Evolutionary conservation across 176 grass and related monocot species (phyloP).

Genomic region (Raddia guianensis): DNA sequence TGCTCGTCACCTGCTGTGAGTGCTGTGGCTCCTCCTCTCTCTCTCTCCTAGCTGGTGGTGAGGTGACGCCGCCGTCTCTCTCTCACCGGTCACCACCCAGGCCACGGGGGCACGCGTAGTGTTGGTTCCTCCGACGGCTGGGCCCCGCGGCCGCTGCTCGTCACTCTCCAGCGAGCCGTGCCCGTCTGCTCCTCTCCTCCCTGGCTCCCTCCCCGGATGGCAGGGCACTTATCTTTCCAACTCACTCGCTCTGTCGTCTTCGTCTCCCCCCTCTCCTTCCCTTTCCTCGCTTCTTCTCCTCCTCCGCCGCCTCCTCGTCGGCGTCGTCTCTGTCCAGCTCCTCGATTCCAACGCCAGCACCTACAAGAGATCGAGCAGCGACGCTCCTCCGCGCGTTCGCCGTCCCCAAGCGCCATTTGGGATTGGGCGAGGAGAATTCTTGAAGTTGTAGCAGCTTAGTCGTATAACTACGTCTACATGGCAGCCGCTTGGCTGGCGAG

Average conservation of each 20-base stretch:
- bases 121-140: neutral
- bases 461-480: neutral
- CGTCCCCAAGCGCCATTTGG: neutral
- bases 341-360: conserved; percentile 20
- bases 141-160: neutral
- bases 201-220: too few species aligned
- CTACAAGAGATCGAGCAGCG: neutral
- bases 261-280: too few species aligned
- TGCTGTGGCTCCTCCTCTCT: neutral
- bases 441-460: too few species aligned
- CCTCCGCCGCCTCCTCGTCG: neutral
- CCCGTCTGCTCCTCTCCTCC: conserved; percentile 34
- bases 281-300: neutral
- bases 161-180: conserved; percentile 40
- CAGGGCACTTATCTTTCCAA: conserved; percentile 48
- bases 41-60: neutral
- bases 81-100: neutral
- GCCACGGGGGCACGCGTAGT: neutral
- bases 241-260: neutral
- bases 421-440: neutral
- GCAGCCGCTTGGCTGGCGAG: conserved; percentile 28
- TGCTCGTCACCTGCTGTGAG: too few species aligned
- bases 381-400: neutral
- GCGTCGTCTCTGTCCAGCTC: conserved; percentile 13
- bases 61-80: rapidly evolving